These are phyloP conservation scores for Eucommia ulmoides DNA, from an alignment of 257 asterid species.

Conservation along the genomic window DNA sequence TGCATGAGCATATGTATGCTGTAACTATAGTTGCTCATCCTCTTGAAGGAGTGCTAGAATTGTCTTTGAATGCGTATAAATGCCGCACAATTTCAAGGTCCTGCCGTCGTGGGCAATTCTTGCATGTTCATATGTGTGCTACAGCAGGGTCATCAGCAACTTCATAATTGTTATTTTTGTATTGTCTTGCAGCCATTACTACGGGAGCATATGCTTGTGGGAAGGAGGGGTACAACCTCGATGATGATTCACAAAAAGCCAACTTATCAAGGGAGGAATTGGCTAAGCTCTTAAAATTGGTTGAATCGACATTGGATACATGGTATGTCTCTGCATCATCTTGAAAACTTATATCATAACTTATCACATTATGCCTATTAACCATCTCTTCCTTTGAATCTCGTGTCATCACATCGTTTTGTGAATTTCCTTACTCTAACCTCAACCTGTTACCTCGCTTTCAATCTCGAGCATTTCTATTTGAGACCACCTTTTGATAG, in stretches of 20 bases:
- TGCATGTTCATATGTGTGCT: background rate
- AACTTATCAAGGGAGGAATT: slow-evolving; percentile 49
- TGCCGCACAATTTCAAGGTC: background rate
- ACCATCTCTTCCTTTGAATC: background rate
- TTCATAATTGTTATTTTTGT: slow-evolving; percentile 1
- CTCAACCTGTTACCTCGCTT: too few species aligned
- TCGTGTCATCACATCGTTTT: background rate
- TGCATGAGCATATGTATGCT: too few species aligned
- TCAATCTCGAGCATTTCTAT: too few species aligned
- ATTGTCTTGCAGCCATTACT: slow-evolving; percentile 31
- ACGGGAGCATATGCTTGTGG: slow-evolving; percentile 22
- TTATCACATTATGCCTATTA: background rate
- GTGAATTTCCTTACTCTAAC: background rate
- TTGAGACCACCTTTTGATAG: too few species aligned
- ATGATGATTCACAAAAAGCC: slow-evolving; percentile 38
- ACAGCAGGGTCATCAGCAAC: background rate
- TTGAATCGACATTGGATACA: slow-evolving; percentile 38
- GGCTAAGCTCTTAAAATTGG: slow-evolving; percentile 35
- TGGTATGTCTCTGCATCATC: slow-evolving; percentile 30
- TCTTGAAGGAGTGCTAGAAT: background rate
- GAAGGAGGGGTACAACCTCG: slow-evolving; percentile 22
- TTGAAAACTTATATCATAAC: background rate
- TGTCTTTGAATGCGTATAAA: background rate
- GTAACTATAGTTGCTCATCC: background rate
- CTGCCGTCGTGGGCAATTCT: background rate